Evolutionary conservation across 208 protist species (phyloP).

Genomic region (Vickermania ingenoplastis): DNA sequence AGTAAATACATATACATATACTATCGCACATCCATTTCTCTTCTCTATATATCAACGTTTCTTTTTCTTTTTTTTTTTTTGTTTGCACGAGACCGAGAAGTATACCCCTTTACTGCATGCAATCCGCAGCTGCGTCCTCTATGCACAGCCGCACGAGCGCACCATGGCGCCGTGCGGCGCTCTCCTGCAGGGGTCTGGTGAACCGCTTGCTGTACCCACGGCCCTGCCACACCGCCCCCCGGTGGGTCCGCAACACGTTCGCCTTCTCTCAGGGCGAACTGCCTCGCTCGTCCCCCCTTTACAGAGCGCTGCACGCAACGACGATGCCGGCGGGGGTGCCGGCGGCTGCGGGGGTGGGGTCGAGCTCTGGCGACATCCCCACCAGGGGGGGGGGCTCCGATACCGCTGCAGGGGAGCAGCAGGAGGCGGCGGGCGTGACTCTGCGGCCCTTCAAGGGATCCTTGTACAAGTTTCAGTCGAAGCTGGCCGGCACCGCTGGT

Average conservation of each 20-base stretch:
- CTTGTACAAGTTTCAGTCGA: background rate
- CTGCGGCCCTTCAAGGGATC: too few relatives aligned
- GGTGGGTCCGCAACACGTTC: slow-evolving; percentile 11
- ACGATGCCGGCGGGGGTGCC: background rate
- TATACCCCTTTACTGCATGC: too few relatives aligned
- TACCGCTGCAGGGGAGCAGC: background rate
- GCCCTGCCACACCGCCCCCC: slow-evolving; percentile 7
- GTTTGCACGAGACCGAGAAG: too few relatives aligned
- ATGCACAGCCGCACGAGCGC: too few relatives aligned
- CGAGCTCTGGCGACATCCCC: too few relatives aligned
- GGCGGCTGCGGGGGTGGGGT: background rate
- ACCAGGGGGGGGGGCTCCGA: background rate
- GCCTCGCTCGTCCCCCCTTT: slow-evolving; percentile 7
- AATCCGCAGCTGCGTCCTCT: too few relatives aligned
- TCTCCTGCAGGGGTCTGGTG: too few relatives aligned
- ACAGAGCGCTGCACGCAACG: background rate
- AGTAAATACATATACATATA: too few relatives aligned
- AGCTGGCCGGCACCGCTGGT: background rate
- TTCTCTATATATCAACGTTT: too few relatives aligned
- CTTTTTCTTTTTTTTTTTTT: too few relatives aligned
- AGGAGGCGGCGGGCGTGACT: background rate
- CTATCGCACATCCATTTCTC: too few relatives aligned
- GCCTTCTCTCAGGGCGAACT: slow-evolving; percentile 11
- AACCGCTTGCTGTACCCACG: slow-evolving; percentile 8
- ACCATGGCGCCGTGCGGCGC: too few relatives aligned